Base-by-base conservation (phyloP, 1,284 basidiomycete genomes). In the Bondarzewia mesenterica region DNA sequence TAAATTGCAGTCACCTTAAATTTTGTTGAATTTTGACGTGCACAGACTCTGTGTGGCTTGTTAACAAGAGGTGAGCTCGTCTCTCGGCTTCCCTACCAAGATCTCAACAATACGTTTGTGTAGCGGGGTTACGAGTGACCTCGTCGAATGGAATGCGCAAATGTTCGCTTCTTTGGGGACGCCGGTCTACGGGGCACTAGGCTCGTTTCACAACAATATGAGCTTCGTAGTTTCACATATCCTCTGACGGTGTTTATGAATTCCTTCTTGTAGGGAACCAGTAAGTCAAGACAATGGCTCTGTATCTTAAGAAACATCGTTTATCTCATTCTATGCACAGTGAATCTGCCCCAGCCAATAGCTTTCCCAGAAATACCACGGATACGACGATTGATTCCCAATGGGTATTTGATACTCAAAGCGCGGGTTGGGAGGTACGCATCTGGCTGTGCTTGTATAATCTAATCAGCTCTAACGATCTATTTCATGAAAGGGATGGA, bases 11-110 rank as follows among this genome's bases (percentile, higher is more conserved):
- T 15, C 2, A 4, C n/a, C n/a, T 35, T 36, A n/a, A 21, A 7
- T 10, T 18, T 16, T 15, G 35, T 27, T 44, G n/a, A 18, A 4
- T 7, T 7, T 21, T 27, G 10, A 12, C 22, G 8, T 35, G 27
- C 12, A 29, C 44, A 75, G 75, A 68, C 53, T 71, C 71, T 8
- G 62, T 70, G 16, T 76, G 74, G 74, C 59, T 71, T 18, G 65
- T 74, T 7, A 63, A 69, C 46, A 57, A 71, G 59, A 58, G 59
- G 74, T 72, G 36, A 58, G 66, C 58, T 7, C 26, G n/a, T n/a
- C n/a, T n/a, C n/a, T n/a, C n/a, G n/a, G n/a, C n/a, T n/a, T n/a
- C n/a, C n/a, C n/a, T n/a, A n/a, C n/a, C n/a, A n/a, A n/a, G n/a
- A n/a, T n/a, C n/a, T n/a, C n/a, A n/a, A n/a, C n/a, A n/a, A n/a